A percentile compares a stretch with the other conserved stretches of the same genome.
Conservation (phyloP, 1,284 basidiomycete species). For the Gomphus bonarii region DNA sequence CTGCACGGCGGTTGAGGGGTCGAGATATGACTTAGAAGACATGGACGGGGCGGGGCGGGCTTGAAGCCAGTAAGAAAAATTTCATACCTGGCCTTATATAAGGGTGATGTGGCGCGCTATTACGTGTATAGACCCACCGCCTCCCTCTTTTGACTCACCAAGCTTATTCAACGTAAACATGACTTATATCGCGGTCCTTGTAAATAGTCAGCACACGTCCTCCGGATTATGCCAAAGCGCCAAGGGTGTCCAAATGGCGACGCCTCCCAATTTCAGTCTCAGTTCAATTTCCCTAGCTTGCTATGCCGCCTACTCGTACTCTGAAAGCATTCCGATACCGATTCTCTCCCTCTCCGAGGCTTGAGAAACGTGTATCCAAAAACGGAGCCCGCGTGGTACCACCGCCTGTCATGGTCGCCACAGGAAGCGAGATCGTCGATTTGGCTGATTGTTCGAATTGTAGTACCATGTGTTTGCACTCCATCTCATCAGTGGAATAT, state of each 20-base stretch:
- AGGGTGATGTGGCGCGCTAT: background rate
- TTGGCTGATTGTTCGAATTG: background rate
- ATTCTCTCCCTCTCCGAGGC: background rate
- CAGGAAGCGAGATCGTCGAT: background rate
- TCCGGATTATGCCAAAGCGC: too few relatives aligned
- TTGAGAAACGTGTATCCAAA: too few relatives aligned
- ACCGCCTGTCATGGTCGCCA: background rate
- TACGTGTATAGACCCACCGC: too few relatives aligned
- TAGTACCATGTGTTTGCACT: background rate
- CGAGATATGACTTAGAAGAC: slow-evolving; percentile 31
- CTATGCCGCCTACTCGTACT: background rate
- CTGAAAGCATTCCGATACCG: background rate
- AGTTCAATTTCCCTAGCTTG: too few relatives aligned
- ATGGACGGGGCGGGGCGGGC: slow-evolving; percentile 18
- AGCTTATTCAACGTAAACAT: too few relatives aligned
- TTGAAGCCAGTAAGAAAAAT: slow-evolving; percentile 1
- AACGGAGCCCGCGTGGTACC: too few relatives aligned
- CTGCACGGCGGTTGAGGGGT: slow-evolving; percentile 58
- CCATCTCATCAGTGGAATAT: too few relatives aligned
- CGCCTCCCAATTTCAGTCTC: too few relatives aligned
- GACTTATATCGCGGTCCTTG: too few relatives aligned
- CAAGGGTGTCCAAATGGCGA: too few relatives aligned
- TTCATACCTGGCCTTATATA: background rate
- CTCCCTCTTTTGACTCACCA: too few relatives aligned
- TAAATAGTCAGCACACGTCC: too few relatives aligned